A percentile compares a stretch with the other conserved stretches of the same genome.
These are phyloP conservation scores for Tylopilus rubrobrunneus DNA, from an alignment of 768 basidiomycete genomes.

Conservation along the genomic window DNA sequence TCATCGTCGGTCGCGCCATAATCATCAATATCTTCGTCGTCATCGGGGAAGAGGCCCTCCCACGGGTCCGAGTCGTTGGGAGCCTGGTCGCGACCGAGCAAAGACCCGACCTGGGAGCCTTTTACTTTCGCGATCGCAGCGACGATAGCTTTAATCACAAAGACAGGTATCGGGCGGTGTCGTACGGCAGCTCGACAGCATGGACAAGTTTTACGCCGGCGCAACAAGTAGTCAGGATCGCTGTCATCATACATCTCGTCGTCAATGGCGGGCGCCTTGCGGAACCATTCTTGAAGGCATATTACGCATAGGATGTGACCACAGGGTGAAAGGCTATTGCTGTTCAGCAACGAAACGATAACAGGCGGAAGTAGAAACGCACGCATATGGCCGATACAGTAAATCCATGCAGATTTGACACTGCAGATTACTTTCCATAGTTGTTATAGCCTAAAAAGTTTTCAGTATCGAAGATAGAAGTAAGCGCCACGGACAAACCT, in stretches of 20 bases:
- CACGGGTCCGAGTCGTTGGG: conserved; percentile 57
- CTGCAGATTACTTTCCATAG: conserved; percentile 56
- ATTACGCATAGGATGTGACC: conserved; percentile 72
- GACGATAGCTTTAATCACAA: conserved; percentile 60
- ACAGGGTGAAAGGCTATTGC: conserved; percentile 61
- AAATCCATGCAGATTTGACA: conserved; percentile 81
- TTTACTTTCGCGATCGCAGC: conserved; percentile 46
- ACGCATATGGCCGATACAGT: conserved; percentile 64
- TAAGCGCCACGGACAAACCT: conserved; percentile 37
- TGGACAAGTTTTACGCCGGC: conserved; percentile 68
- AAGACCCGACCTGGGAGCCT: conserved; percentile 17
- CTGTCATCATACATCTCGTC: conserved; percentile 43
- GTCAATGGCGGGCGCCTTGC: conserved; percentile 52
- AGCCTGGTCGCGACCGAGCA: conserved; percentile 23
- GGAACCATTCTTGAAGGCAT: conserved; percentile 79
- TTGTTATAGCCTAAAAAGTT: conserved; percentile 42
- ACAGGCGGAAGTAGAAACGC: conserved; percentile 25
- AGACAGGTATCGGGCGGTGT: conserved; percentile 63
- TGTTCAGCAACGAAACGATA: conserved; percentile 6
- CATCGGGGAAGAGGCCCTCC: conserved; percentile 61
- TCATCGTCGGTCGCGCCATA: conserved; percentile 24
- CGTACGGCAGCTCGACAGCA: conserved; percentile 59
- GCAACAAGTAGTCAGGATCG: conserved; percentile 44
- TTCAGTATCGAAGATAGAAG: neutral
- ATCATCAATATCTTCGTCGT: conserved; percentile 41